Conservation (phyloP, 352 stramenopile species). For the Phytophthora constricta region DNA sequence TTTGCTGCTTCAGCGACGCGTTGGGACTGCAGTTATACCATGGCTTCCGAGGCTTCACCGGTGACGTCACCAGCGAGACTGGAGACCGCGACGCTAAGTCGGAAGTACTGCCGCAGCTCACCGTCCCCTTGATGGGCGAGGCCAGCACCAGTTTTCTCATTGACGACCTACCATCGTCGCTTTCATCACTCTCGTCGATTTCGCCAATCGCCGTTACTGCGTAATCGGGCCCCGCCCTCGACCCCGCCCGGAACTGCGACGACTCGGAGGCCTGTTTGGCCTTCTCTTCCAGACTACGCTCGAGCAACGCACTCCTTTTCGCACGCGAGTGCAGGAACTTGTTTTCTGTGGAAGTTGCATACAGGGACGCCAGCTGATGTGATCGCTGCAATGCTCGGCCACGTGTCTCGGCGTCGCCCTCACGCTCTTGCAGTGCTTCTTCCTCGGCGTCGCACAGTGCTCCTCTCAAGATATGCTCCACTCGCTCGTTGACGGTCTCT, state of each 20-base stretch:
- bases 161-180: conserved; percentile 15
- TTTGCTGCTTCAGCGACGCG: conserved; percentile 40
- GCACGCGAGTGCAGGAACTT: conserved; percentile 44
- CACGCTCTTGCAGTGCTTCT: conserved; percentile 27
- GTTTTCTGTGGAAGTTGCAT: conserved; percentile 51
- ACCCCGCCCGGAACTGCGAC: background rate
- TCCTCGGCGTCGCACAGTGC: conserved; percentile 44
- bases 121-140: conserved; percentile 33
- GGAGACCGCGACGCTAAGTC: background rate
- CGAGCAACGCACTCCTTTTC: conserved; percentile 12
- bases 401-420: conserved; percentile 32
- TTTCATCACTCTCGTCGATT: conserved; percentile 25
- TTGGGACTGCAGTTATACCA: conserved; percentile 50
- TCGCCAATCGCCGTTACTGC: conserved; percentile 11
- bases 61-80: conserved; percentile 5
- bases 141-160: conserved; percentile 1
- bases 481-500: conserved; percentile 75
- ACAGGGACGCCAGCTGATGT: conserved; percentile 55
- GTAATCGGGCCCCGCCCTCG: conserved; percentile 13
- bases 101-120: background rate
- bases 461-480: conserved; percentile 66
- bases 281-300: conserved; percentile 1
- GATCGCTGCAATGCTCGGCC: conserved; percentile 43
- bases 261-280: background rate
- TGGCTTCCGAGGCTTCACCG: conserved; percentile 38